phyloP scores from a whole-genome alignment of 2,329 filamentous ascomycete genomes.

The Fusarium poae region DNA sequence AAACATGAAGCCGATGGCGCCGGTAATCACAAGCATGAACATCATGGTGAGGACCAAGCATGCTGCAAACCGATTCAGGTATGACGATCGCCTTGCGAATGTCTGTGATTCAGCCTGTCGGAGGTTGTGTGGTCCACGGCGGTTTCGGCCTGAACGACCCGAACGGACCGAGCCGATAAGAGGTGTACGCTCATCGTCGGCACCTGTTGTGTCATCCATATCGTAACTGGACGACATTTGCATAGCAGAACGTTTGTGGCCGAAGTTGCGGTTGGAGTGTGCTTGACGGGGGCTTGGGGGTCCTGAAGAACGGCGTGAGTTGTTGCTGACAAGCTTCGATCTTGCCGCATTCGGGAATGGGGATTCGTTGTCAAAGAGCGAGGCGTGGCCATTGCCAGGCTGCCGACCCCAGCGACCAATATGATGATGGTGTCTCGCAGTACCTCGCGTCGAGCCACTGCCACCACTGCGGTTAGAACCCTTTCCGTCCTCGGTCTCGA shows the following conservation, averaged over 20 bases:
- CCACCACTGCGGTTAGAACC: constrained; percentile 70
- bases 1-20: constrained; percentile 88
- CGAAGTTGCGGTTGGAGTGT: constrained; percentile 54
- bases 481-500: constrained; percentile 76
- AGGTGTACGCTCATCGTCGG: constrained; percentile 90
- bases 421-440: constrained; percentile 80
- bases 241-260: constrained; percentile 65
- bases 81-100: constrained; percentile 71
- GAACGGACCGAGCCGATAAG: constrained; percentile 75
- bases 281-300: constrained; percentile 77
- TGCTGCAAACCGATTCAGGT: constrained; percentile 82
- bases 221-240: constrained; percentile 78
- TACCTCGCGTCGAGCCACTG: constrained; percentile 73
- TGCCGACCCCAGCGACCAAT: constrained; percentile 80
- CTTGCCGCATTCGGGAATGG: constrained; percentile 78
- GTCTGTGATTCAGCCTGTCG: constrained; percentile 81
- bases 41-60: constrained; percentile 88
- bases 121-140: constrained; percentile 67
- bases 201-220: constrained; percentile 81
- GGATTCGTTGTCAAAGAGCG: constrained; percentile 81
- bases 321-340: constrained; percentile 70
- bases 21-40: constrained; percentile 84
- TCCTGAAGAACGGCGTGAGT: constrained; percentile 72
- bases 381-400: constrained; percentile 75
- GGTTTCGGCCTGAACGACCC: constrained; percentile 67